phyloP scores from a whole-genome alignment of 106 monocot genomes.

The Hemerocallis citrina region DNA sequence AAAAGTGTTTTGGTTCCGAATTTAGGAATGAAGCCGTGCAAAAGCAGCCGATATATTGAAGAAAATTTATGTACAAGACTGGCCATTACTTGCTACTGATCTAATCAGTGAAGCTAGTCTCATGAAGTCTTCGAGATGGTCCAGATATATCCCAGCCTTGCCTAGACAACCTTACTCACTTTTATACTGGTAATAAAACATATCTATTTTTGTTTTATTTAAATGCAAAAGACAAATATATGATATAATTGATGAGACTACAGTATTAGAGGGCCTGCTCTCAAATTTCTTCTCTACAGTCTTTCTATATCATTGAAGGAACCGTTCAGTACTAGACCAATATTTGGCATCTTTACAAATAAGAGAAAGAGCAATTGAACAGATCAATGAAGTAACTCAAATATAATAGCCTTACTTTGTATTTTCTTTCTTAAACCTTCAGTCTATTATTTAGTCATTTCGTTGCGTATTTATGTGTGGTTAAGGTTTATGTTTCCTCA shows the following conservation, averaged over 20 bases:
- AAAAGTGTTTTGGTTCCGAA: background rate
- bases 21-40: conserved; percentile 64
- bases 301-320: conserved; percentile 71
- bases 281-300: conserved; percentile 65
- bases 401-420: conserved; percentile 36
- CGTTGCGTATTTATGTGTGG: no score
- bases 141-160: conserved; percentile 82
- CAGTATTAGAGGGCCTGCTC: conserved; percentile 20
- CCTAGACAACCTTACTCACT: conserved; percentile 95
- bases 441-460: background rate
- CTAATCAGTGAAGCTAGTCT: conserved; percentile 93
- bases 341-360: conserved; percentile 82
- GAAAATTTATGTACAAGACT: conserved; percentile 77
- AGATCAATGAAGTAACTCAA: conserved; percentile 73
- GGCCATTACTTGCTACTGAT: conserved; percentile 84
- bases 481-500: no score
- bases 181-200: conserved; percentile 62
- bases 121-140: conserved; percentile 71
- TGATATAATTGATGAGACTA: background rate
- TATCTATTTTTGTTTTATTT: background rate
- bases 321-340: conserved; percentile 69
- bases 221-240: background rate
- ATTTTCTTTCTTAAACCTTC: background rate
- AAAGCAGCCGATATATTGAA: conserved; percentile 60
- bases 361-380: conserved; percentile 83